Evolutionary conservation across 2,329 filamentous ascomycete species (phyloP).

Genomic region (Chrysoporthe cubensis): DNA sequence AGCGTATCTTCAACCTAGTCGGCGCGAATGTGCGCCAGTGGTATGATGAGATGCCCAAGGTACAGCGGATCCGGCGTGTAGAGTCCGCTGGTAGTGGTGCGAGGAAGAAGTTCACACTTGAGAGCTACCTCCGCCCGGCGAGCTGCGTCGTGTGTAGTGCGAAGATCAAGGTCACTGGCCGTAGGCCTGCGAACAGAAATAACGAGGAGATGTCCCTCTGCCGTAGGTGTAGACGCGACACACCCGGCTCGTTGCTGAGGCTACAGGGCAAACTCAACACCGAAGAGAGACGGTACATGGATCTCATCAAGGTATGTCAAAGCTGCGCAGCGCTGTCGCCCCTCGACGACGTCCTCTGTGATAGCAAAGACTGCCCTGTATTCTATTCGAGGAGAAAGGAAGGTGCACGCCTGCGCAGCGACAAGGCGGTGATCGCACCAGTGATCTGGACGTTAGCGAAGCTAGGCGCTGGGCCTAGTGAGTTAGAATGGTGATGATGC

Average conservation of each 20-base stretch:
- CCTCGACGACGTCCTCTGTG: conserved; percentile 79
- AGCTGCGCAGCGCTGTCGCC: conserved; percentile 76
- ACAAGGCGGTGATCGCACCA: conserved; percentile 43
- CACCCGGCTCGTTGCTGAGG: conserved; percentile 64
- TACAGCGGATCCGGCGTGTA: conserved; percentile 74
- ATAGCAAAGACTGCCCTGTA: conserved; percentile 89
- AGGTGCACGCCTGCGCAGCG: conserved; percentile 48
- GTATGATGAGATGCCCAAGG: conserved; percentile 97
- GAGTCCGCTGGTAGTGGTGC: conserved; percentile 41
- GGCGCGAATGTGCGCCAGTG: conserved; percentile 88
- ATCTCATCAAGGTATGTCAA: conserved; percentile 74
- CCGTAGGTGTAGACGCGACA: conserved; percentile 54
- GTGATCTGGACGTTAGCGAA: conserved; percentile 41
- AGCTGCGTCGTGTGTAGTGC: conserved; percentile 77
- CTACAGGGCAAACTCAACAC: conserved; percentile 65
- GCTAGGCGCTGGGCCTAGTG: conserved; percentile 33
- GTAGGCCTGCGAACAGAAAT: conserved; percentile 28
- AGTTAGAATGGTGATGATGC: conserved; percentile 41
- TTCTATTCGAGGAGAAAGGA: conserved; percentile 81
- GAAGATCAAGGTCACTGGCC: conserved; percentile 45
- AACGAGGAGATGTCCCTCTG: conserved; percentile 56
- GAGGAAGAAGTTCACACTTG: conserved; percentile 72
- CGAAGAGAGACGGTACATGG: conserved; percentile 65
- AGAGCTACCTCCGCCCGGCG: conserved; percentile 85
- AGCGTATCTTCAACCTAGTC: conserved; percentile 95